Conservation (phyloP, 1,284 basidiomycete species). For the Tilletia caries region DNA sequence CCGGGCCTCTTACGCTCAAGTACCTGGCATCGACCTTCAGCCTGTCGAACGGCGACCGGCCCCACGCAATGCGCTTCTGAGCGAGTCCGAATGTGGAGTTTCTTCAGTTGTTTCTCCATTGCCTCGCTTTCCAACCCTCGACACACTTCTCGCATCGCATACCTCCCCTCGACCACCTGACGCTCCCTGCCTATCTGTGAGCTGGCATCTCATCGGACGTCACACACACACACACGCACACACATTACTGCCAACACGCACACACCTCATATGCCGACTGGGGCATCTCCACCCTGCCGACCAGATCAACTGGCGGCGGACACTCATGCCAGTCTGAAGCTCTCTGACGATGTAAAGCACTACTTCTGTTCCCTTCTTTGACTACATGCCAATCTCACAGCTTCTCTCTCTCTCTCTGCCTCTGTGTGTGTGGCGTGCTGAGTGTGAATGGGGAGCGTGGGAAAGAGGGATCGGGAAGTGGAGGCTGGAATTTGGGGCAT, state of each 20-base stretch:
- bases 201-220: no score
- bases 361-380: background rate
- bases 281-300: no score
- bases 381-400: background rate
- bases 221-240: no score
- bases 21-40: conserved; percentile 93
- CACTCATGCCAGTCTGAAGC: no score
- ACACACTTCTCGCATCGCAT: no score
- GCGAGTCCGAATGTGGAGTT: background rate
- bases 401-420: background rate
- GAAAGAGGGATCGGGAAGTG: background rate
- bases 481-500: background rate
- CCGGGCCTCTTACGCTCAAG: conserved; percentile 79
- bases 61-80: conserved; percentile 83
- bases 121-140: background rate
- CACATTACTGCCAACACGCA: no score
- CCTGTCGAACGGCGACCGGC: conserved; percentile 86
- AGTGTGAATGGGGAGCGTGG: background rate
- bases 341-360: conserved; percentile 12
- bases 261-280: no score
- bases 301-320: no score
- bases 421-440: background rate
- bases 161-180: no score
- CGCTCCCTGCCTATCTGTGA: no score
- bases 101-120: background rate